Percentiles rank a stretch among this genome's conserved stretches.
Evolutionary conservation across 164 flowering plant species (phyloP).

Genomic region (Tinospora cordifolia): DNA sequence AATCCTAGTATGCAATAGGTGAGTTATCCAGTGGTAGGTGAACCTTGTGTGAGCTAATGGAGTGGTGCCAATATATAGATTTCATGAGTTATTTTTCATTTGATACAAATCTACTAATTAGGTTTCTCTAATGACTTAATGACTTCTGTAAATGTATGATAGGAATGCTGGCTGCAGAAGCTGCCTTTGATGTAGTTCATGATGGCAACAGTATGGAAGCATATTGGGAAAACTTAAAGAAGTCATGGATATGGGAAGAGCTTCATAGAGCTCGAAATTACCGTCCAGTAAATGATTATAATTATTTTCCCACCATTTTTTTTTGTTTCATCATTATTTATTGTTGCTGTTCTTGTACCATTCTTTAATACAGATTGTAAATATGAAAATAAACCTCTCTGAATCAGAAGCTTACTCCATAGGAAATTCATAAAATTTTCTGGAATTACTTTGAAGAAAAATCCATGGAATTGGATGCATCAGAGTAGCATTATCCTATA

Average conservation of each 20-base stretch:
- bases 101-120: neutral
- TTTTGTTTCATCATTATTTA: neutral
- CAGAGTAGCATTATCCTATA: no score
- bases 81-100: neutral
- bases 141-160: neutral
- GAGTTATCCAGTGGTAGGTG: neutral
- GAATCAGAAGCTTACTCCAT: no score
- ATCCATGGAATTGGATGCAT: no score
- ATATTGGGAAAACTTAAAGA: constrained; percentile 64
- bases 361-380: neutral
- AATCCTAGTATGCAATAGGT: neutral
- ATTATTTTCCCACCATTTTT: neutral
- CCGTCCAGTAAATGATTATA: constrained; percentile 61
- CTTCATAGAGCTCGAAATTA: constrained; percentile 74
- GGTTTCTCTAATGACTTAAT: neutral
- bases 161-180: constrained; percentile 98
- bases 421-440: no score
- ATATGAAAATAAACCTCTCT: neutral
- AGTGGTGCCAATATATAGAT: neutral
- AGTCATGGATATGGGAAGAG: constrained; percentile 95
- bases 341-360: neutral
- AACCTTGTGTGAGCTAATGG: neutral
- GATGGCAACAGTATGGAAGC: constrained; percentile 47
- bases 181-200: constrained; percentile 55
- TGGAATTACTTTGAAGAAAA: no score